Base-by-base conservation (phyloP, 805 yeast genomes). In the Tetrapisispora pingtungensis region DNA sequence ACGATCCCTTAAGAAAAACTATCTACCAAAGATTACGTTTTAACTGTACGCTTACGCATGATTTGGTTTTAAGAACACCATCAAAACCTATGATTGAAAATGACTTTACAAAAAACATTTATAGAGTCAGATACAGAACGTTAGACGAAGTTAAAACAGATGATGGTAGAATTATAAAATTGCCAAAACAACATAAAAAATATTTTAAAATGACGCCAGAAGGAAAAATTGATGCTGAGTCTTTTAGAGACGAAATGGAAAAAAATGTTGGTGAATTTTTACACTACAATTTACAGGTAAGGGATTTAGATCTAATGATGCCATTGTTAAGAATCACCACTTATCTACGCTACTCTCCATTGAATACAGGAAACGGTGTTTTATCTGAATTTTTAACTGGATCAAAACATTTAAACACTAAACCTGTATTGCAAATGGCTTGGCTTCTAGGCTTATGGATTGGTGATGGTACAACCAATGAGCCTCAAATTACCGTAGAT, bases 391-490 rank as follows among this genome's bases (percentile, higher is more conserved):
- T 43, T 30, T 45, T 71, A n/a, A 60, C 58, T 2, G 61, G 61
- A 12, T 50, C 51, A 32, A 50, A 44, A 35, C 51, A 53, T 28
- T 40, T 53, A n/a, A 45, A 46, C 7, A 56, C 62, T 33, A 49
- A 61, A 7, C 47, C 59, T 36, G 56, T 53, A 10, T 28, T 51
- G 20, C 44, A 45, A 22, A 49, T 65, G 51, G 69, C 72, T 42
- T 70, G 69, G 59, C 49, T 69, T 36, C 46, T 68, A 24, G 75
- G 76, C 49, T 46, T 60, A 10, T 70, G 71, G 73, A 53, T 61
- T 44, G 74, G 69, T 42, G 54, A 55, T 49, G 71, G 68, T 42
- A 48, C 56, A 10, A 51, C 57, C 10, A 54, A 56, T 18, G 49
- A 58, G 24, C 51, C 64, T 7, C 53, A 52, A 30, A 59, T 64